Evolutionary conservation across 2,329 filamentous ascomycete species (phyloP).

Genomic region (Colletotrichum viniferum): DNA sequence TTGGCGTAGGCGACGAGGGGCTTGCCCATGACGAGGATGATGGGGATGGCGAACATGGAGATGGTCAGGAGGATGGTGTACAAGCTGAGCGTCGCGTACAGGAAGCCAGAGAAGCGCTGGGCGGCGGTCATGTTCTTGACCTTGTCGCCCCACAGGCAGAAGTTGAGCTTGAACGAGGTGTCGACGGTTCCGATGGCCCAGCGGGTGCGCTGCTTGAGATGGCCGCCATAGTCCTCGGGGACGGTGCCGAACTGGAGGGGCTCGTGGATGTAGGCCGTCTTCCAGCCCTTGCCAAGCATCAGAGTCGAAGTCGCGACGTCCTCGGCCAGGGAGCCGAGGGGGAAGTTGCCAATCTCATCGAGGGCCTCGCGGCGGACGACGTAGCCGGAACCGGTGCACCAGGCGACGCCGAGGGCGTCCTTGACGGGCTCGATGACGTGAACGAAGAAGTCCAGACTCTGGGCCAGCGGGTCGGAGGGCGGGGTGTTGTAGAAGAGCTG

Average conservation of each 20-base stretch:
- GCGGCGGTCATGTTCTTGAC: conserved; percentile 58
- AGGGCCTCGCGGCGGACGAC: conserved; percentile 63
- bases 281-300: conserved; percentile 66
- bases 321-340: conserved; percentile 62
- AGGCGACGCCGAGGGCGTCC: conserved; percentile 59
- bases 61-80: conserved; percentile 60
- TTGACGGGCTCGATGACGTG: conserved; percentile 57
- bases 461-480: conserved; percentile 59
- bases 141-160: conserved; percentile 59
- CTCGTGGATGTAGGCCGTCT: conserved; percentile 64
- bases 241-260: conserved; percentile 64
- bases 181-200: conserved; percentile 63
- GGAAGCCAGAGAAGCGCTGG: conserved; percentile 63
- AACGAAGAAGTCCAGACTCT: conserved; percentile 63
- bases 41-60: conserved; percentile 62
- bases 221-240: conserved; percentile 58
- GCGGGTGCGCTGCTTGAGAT: conserved; percentile 61
- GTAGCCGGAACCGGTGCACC: conserved; percentile 70
- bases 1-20: conserved; percentile 61
- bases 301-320: conserved; percentile 64
- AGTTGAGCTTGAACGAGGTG: conserved; percentile 63
- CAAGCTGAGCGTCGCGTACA: conserved; percentile 59
- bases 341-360: conserved; percentile 66
- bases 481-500: conserved; percentile 70
- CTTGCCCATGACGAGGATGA: conserved; percentile 62